These are phyloP conservation scores for Ceratocystis cubensis DNA, from an alignment of 2,329 filamentous ascomycete species.

Conservation along the genomic window DNA sequence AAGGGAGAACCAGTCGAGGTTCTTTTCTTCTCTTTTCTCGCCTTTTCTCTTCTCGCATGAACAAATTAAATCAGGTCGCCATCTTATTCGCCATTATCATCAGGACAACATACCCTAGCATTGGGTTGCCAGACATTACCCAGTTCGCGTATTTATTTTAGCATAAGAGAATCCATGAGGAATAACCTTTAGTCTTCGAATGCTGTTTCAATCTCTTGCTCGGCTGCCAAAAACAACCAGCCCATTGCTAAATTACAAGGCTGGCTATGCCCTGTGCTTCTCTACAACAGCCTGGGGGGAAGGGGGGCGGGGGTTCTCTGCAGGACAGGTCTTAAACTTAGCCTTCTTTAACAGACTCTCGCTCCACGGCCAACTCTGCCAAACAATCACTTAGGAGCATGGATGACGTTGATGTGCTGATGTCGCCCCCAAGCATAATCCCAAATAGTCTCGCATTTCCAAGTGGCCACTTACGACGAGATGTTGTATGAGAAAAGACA, in stretches of 20 bases:
- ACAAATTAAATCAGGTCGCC: not conserved
- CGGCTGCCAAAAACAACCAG: constrained; percentile 6
- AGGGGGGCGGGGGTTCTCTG: not conserved
- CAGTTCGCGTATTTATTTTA: not conserved
- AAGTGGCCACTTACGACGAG: too few species aligned
- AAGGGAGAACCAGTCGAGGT: not conserved
- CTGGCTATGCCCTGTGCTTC: not conserved
- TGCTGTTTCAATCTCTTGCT: not conserved
- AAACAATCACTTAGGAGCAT: too few species aligned
- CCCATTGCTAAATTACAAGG: not conserved
- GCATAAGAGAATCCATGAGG: not conserved
- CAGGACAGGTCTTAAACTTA: not conserved
- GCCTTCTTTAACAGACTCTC: too few species aligned
- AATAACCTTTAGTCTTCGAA: too few species aligned
- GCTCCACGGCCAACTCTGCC: too few species aligned
- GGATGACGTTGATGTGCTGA: too few species aligned
- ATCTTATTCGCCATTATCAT: not conserved
- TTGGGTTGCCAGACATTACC: too few species aligned
- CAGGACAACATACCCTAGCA: too few species aligned
- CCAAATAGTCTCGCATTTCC: too few species aligned
- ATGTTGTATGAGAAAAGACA: too few species aligned
- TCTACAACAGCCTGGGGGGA: not conserved
- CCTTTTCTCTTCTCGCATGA: not conserved
- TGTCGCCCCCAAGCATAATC: too few species aligned
- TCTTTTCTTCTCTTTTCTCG: constrained; percentile 6